Percentiles rank a stretch among this genome's conserved stretches.
phyloP scores from a whole-genome alignment of 257 asterid genomes.

The Lycium ferocissimum region DNA sequence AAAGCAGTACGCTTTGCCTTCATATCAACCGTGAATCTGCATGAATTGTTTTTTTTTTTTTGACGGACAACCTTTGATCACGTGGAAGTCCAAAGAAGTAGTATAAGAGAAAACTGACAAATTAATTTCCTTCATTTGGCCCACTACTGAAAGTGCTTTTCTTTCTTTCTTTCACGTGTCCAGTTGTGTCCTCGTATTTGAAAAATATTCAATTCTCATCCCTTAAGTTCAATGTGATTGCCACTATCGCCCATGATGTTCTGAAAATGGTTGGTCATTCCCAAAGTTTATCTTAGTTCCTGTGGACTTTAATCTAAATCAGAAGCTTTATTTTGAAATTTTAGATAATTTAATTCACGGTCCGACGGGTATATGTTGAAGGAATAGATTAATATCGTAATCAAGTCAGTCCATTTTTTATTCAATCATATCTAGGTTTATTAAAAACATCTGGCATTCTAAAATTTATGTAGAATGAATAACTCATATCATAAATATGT shows the following conservation, averaged over 20 bases:
- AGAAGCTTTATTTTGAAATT: background rate
- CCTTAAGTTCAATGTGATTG: background rate
- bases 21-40: background rate
- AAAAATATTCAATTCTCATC: background rate
- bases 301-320: background rate
- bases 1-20: background rate
- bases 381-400: background rate
- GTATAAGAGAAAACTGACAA: background rate
- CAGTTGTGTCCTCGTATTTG: background rate
- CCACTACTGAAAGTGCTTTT: background rate
- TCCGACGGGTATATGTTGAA: background rate
- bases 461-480: background rate
- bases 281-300: background rate
- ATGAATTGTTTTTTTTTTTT: background rate
- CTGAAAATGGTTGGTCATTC: background rate
- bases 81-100: background rate
- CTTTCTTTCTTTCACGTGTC: background rate
- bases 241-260: background rate
- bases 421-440: background rate
- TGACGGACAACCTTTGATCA: slow-evolving; percentile 12
- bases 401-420: background rate
- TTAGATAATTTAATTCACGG: background rate
- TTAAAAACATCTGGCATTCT: background rate
- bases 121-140: background rate
- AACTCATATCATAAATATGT: background rate